Evolutionary conservation across 169 alveolate genomes (phyloP).

Genomic region (Eimeria praecox): DNA sequence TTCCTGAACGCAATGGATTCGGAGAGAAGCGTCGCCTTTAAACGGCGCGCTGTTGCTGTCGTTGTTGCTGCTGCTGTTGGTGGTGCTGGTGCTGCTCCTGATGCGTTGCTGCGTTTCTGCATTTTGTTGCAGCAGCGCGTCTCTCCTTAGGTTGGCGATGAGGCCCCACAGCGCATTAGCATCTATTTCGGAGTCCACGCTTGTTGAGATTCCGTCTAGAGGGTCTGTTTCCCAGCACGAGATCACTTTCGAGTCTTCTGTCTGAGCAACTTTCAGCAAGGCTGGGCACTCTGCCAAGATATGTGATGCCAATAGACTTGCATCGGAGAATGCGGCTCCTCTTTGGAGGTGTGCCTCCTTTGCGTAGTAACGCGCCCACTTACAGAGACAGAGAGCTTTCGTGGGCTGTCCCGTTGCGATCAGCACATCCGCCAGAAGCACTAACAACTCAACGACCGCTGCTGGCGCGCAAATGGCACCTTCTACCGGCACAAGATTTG

Average conservation of each 20-base stretch:
- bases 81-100: background rate
- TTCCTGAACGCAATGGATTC: background rate
- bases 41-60: background rate
- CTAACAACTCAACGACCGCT: conserved; percentile 23
- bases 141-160: background rate
- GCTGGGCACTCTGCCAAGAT: conserved; percentile 41
- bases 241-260: background rate
- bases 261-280: conserved; percentile 19
- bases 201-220: background rate
- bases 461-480: conserved; percentile 8
- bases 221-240: background rate
- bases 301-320: conserved; percentile 27
- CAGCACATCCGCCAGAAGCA: conserved; percentile 27
- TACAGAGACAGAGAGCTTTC: conserved; percentile 37
- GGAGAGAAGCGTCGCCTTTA: background rate
- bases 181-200: background rate
- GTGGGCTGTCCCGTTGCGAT: conserved; percentile 27
- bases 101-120: conserved; percentile 24
- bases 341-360: conserved; percentile 9
- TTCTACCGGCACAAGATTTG: background rate
- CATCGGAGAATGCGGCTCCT: conserved; percentile 6
- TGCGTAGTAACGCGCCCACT: conserved; percentile 61
- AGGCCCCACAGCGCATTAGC: conserved; percentile 30
- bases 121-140: conserved; percentile 12
- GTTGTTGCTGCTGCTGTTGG: background rate